Base-by-base conservation (phyloP, 2,329 filamentous ascomycete genomes). In the Monilinia laxa region DNA sequence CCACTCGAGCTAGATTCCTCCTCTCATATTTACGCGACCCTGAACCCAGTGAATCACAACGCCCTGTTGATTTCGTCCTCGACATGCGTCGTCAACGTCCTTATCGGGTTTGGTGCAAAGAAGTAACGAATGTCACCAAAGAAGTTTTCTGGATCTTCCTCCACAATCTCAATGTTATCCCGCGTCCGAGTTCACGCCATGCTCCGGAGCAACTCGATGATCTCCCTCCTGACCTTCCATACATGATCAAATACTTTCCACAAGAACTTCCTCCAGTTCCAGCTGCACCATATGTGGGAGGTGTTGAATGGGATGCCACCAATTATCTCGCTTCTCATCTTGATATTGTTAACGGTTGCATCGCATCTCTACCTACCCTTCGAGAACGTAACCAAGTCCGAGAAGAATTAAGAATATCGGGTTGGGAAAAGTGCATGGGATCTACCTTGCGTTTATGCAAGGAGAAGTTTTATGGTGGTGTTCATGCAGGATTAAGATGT, bases 131-230 rank as follows among this genome's bases (percentile, higher is more conserved):
- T 73, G 94, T 98, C 58, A 97, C 93, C 53, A 97, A 97, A 78
- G 94, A 99, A 77, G 94, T 98, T 38, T 99, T 99, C 77, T 99
- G 94, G 94, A 98, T 98, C 76, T 99, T 98, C 80, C 83, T 98
- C 64, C 94, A 98, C 78, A 91, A 96, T 72, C 83, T 96, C 67
- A 98, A 98, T 74, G 89, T 97, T 56, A 85, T 98, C 49, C 84
- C 92, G 28, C 78, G 91, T 45, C 85, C 88, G 1, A 59, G 63
- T 45, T 45, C 70, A 63, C 74, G 78, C 57, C 71, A 75, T 31
- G 75, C 77, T 10, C 74, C 76, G 6, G 74, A 77, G 42, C 45
- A n/a, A 18, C 25, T 25, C 14, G 12, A 55, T 16, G 40, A 60
- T 35, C 49, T 31, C 10, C 65, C 74, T 77, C 78, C 80, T n/a